Evolutionary conservation across 2,329 filamentous ascomycete genomes (phyloP).

Genomic region (Fusarium continuum): DNA sequence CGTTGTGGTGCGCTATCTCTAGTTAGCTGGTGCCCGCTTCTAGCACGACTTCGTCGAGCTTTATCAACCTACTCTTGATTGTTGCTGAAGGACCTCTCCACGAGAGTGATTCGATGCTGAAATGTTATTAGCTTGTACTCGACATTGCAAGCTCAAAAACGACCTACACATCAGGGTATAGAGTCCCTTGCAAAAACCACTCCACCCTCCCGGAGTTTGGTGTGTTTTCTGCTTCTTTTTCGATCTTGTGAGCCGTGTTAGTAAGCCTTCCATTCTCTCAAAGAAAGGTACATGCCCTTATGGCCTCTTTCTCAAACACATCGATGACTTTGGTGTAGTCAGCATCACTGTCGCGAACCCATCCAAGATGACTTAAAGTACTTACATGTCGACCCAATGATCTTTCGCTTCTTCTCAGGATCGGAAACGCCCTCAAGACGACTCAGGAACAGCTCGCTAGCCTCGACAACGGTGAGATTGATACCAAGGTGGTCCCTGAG

Average conservation of each 20-base stretch:
- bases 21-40: not conserved
- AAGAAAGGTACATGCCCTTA: conserved; percentile 12
- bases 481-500: conserved; percentile 84
- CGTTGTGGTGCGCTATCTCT: conserved; percentile 25
- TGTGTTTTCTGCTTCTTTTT: conserved; percentile 73
- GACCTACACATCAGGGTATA: conserved; percentile 59
- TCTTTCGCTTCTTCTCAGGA: conserved; percentile 89
- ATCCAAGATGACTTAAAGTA: not conserved
- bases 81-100: conserved; percentile 61
- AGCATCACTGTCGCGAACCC: not conserved
- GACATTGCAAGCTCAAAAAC: not conserved
- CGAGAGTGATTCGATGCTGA: conserved; percentile 57
- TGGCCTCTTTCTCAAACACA: conserved; percentile 25
- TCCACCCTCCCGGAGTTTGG: conserved; percentile 77
- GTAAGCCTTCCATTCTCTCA: not conserved
- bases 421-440: conserved; percentile 78
- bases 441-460: conserved; percentile 77
- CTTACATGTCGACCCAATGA: conserved; percentile 76
- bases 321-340: conserved; percentile 8
- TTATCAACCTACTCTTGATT: conserved; percentile 54
- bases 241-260: conserved; percentile 59
- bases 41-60: conserved; percentile 15
- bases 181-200: conserved; percentile 87
- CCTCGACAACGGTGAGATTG: conserved; percentile 89
- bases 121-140: not conserved